phyloP scores from a whole-genome alignment of 2,329 filamentous ascomycete species.

The Colletotrichum lini region DNA sequence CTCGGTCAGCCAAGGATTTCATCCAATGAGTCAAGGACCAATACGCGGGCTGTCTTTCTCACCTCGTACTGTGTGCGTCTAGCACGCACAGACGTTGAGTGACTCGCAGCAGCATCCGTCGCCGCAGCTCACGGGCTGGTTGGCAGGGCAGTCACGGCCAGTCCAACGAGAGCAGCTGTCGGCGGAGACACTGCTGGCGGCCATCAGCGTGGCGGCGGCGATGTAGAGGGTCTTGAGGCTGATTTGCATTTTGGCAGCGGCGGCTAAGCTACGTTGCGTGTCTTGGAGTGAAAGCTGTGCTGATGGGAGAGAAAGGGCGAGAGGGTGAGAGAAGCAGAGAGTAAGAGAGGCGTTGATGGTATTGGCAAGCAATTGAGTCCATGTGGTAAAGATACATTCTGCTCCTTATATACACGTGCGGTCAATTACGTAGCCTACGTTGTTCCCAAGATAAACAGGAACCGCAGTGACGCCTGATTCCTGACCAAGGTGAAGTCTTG shows the following conservation, averaged over 20 bases:
- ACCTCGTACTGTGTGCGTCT: not conserved
- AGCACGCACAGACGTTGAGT: not conserved
- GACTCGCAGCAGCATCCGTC: constrained; percentile 5
- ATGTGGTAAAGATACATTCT: too few species aligned
- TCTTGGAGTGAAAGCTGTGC: not conserved
- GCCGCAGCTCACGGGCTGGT: not conserved
- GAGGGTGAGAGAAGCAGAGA: too few species aligned
- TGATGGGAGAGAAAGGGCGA: too few species aligned
- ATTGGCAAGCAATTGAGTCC: too few species aligned
- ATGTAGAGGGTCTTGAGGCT: not conserved
- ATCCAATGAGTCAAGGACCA: too few species aligned
- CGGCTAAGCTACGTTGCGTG: too few species aligned
- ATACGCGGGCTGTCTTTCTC: too few species aligned
- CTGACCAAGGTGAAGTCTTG: too few species aligned
- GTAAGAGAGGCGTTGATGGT: too few species aligned
- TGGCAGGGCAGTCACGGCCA: not conserved
- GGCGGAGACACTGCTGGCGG: not conserved
- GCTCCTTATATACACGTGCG: not conserved
- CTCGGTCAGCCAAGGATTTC: not conserved
- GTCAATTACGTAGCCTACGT: too few species aligned
- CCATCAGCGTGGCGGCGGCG: not conserved
- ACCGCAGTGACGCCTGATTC: too few species aligned
- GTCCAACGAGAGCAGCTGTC: not conserved
- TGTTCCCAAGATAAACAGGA: too few species aligned
- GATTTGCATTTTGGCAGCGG: not conserved